Evolutionary conservation across 192 early-diverging fungal species (phyloP).

Genomic region (Geosiphon pyriformis): DNA sequence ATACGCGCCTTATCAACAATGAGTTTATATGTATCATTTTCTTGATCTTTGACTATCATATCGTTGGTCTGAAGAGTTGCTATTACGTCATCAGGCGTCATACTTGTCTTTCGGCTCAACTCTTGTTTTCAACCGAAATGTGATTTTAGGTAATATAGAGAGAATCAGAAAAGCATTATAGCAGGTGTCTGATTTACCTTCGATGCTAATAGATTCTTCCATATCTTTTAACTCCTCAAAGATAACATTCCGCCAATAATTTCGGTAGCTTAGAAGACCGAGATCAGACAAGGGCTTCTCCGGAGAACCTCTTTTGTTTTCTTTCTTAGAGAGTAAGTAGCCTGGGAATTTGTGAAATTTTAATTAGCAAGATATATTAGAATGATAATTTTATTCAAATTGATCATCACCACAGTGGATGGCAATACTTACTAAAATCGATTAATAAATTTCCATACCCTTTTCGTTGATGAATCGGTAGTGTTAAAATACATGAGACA

Average conservation of each 20-base stretch:
- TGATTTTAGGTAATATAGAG: no score
- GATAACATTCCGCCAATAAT: constrained; percentile 78
- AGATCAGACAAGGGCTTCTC: constrained; percentile 90
- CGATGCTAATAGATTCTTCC: constrained; percentile 47
- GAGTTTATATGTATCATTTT: constrained; percentile 32
- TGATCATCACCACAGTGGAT: no score
- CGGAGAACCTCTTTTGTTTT: constrained; percentile 76
- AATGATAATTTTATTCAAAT: not conserved
- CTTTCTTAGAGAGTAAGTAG: constrained; percentile 74
- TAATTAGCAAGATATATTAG: not conserved
- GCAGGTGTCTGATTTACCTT: constrained; percentile 28
- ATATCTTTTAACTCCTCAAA: constrained; percentile 58
- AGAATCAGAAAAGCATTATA: no score
- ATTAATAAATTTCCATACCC: constrained; percentile 92
- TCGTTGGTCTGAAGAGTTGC: constrained; percentile 59
- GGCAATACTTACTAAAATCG: constrained; percentile 68
- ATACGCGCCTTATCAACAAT: constrained; percentile 41
- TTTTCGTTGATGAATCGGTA: constrained; percentile 82
- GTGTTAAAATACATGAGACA: constrained; percentile 89
- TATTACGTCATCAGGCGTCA: constrained; percentile 79
- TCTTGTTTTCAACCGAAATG: constrained; percentile 40
- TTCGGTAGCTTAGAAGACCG: constrained; percentile 80
- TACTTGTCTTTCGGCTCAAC: constrained; percentile 62
- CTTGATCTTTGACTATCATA: constrained; percentile 41
- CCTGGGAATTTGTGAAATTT: constrained; percentile 34